Evolutionary conservation across 495 filamentous ascomycete genomes (phyloP).

Genomic region (Hyaloscypha variabilis): DNA sequence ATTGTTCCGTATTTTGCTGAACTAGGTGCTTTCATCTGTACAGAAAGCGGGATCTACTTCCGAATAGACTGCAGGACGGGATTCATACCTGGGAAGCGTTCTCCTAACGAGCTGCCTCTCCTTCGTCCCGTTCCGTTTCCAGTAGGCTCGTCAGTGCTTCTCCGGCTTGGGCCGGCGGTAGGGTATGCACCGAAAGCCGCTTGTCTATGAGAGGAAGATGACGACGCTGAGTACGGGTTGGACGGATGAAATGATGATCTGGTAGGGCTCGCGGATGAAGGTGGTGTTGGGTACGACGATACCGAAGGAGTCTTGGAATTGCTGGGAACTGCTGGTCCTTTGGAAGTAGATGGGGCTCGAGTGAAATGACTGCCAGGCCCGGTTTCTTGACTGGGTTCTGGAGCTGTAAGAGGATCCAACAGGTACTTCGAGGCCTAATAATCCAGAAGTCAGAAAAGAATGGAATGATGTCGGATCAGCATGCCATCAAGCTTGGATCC

Average conservation of each 20-base stretch:
- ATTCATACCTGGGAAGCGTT: constrained; percentile 48
- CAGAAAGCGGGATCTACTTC: too few relatives aligned
- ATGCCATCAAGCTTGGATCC: constrained; percentile 19
- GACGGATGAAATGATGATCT: constrained; percentile 34
- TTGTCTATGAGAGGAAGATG: constrained; percentile 24
- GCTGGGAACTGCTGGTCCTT: constrained; percentile 12
- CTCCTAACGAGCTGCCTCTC: constrained; percentile 53
- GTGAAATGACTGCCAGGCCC: constrained; percentile 51
- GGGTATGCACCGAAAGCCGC: constrained; percentile 23
- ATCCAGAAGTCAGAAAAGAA: neutral
- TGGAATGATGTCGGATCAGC: constrained; percentile 10
- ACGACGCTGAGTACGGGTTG: constrained; percentile 31
- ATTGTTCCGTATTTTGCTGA: neutral
- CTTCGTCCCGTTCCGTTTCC: constrained; percentile 21
- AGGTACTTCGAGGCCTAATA: constrained; percentile 55
- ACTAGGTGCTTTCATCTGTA: too few relatives aligned
- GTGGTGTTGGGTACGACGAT: constrained; percentile 35
- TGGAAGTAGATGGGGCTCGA: constrained; percentile 21
- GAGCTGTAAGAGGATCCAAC: constrained; percentile 58
- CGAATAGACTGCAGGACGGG: too few relatives aligned
- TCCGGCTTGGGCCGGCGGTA: constrained; percentile 14
- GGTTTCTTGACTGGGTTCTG: constrained; percentile 55
- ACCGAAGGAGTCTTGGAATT: constrained; percentile 6
- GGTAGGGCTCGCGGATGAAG: constrained; percentile 37
- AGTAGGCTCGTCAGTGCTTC: constrained; percentile 12